Percentiles rank a stretch among this genome's conserved stretches.
Evolutionary conservation across 108 stramenopile genomes (phyloP).

Genomic region (Skeletonema marinoi): DNA sequence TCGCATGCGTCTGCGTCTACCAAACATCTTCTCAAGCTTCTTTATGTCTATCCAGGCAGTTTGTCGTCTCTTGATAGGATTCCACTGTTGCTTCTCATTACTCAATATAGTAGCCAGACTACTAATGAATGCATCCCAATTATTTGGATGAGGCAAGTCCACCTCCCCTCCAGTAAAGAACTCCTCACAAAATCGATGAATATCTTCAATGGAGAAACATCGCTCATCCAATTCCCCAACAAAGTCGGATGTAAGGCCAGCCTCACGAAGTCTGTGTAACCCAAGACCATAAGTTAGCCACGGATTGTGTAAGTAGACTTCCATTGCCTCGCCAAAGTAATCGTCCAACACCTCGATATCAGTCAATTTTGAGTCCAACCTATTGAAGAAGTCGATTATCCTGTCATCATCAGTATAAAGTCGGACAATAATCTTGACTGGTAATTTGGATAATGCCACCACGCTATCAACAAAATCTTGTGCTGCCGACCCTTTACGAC

Average conservation of each 20-base stretch:
- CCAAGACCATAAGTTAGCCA: slow-evolving; percentile 75
- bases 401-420: slow-evolving; percentile 79
- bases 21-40: not conserved
- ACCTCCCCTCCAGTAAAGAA: slow-evolving; percentile 55
- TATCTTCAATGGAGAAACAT: slow-evolving; percentile 56
- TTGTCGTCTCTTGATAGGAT: slow-evolving; percentile 35
- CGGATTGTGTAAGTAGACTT: slow-evolving; percentile 62
- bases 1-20: not conserved
- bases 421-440: slow-evolving; percentile 73
- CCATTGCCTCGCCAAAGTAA: slow-evolving; percentile 35
- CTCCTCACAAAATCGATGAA: slow-evolving; percentile 57
- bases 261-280: slow-evolving; percentile 71
- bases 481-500: slow-evolving; percentile 19
- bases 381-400: slow-evolving; percentile 69
- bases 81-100: slow-evolving; percentile 44
- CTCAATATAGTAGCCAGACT: not conserved
- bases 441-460: slow-evolving; percentile 58
- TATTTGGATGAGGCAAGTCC: slow-evolving; percentile 38
- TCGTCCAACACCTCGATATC: slow-evolving; percentile 83
- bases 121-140: slow-evolving; percentile 9
- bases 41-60: slow-evolving; percentile 31
- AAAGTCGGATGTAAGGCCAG: slow-evolving; percentile 64
- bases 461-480: slow-evolving; percentile 49
- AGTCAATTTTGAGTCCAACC: slow-evolving; percentile 66
- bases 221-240: slow-evolving; percentile 66